phyloP scores from a whole-genome alignment of 2,329 filamentous ascomycete genomes.

The Fonsecaea monophora region DNA sequence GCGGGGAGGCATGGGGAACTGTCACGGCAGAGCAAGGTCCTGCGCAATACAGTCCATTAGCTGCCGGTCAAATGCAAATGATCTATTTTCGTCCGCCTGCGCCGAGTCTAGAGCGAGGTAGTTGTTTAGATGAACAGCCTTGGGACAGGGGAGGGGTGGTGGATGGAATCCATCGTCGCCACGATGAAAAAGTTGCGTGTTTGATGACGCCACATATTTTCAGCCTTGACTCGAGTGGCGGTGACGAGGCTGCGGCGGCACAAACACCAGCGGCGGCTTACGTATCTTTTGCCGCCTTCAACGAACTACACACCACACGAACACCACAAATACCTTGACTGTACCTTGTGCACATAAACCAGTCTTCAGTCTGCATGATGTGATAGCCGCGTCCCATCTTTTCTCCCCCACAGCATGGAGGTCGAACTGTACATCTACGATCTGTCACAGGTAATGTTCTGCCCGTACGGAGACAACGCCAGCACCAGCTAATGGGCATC shows the following conservation, averaged over 20 bases:
- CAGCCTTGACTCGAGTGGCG: neutral
- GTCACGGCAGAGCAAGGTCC: neutral
- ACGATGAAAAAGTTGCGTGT: neutral
- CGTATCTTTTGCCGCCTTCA: conserved; percentile 30
- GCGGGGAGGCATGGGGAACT: conserved; percentile 25
- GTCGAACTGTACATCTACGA: conserved; percentile 81
- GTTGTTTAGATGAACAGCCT: neutral
- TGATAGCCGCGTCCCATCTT: neutral
- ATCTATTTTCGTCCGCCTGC: neutral
- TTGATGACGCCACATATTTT: conserved; percentile 26
- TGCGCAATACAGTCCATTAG: neutral
- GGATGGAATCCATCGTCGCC: neutral
- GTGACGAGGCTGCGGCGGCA: neutral
- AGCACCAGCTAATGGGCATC: conserved; percentile 16
- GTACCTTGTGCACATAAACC: too few species aligned
- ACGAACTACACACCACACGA: neutral
- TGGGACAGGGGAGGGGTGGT: neutral
- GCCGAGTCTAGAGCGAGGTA: neutral
- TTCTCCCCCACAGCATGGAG: conserved; percentile 63
- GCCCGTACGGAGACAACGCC: neutral
- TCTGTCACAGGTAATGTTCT: conserved; percentile 62
- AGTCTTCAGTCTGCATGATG: neutral
- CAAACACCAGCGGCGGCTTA: conserved; percentile 10
- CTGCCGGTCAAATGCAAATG: neutral
- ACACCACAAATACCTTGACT: neutral